phyloP scores from a whole-genome alignment of 2,329 filamentous ascomycete species.

The Hyphodiscus sp. region DNA sequence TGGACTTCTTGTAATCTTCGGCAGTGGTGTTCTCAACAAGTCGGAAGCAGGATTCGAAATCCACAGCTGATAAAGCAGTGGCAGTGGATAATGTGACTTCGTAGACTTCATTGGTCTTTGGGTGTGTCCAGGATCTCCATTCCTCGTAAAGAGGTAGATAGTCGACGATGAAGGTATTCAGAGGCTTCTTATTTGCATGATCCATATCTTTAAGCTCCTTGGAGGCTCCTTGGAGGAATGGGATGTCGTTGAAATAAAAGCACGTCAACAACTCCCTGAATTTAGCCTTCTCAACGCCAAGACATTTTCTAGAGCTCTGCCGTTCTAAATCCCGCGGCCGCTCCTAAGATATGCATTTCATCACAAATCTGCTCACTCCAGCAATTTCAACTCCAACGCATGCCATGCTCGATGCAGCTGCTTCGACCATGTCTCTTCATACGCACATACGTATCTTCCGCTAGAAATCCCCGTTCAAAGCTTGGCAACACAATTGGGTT shows the following conservation, averaged over 20 bases:
- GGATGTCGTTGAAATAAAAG: background rate
- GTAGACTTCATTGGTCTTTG: conserved; percentile 37
- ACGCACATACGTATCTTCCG: conserved; percentile 12
- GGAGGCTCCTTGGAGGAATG: background rate
- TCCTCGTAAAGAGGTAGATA: conserved; percentile 36
- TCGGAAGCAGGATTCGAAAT: conserved; percentile 47
- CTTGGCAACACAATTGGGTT: conserved; percentile 45
- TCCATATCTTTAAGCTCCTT: conserved; percentile 39
- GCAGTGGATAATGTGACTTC: conserved; percentile 38
- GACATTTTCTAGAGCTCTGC: too few species aligned
- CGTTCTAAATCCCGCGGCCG: too few species aligned
- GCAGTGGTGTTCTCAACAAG: conserved; percentile 59
- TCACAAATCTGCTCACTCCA: too few species aligned
- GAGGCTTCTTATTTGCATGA: conserved; percentile 39
- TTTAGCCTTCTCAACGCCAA: too few species aligned
- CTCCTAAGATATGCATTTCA: too few species aligned
- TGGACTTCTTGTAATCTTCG: conserved; percentile 56
- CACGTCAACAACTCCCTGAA: too few species aligned
- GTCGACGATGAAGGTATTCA: conserved; percentile 42
- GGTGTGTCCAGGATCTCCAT: conserved; percentile 43
- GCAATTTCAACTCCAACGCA: background rate
- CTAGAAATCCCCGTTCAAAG: conserved; percentile 24
- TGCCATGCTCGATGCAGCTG: conserved; percentile 17
- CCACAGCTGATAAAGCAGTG: conserved; percentile 33
- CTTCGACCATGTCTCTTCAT: conserved; percentile 6